These are phyloP conservation scores for Petrea volubilis DNA, from an alignment of 257 asterid species.

Conservation along the genomic window DNA sequence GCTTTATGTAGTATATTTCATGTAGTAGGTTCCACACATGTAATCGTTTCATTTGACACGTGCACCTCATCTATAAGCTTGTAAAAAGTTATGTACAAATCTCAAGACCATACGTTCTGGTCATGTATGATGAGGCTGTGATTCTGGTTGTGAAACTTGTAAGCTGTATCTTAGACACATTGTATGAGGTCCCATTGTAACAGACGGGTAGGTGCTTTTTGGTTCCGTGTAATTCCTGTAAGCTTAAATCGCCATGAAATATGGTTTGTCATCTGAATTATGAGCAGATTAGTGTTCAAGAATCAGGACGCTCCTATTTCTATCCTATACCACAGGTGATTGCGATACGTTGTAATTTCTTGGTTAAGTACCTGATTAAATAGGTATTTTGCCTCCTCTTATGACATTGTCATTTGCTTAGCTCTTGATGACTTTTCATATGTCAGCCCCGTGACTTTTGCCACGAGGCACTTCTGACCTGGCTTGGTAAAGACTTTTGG, in stretches of 20 bases:
- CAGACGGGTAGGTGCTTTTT: constrained; percentile 25
- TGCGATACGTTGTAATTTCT: constrained; percentile 13
- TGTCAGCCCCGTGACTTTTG: neutral
- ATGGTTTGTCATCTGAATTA: neutral
- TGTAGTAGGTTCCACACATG: constrained; percentile 28
- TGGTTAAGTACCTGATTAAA: constrained; percentile 18
- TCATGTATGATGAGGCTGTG: constrained; percentile 13
- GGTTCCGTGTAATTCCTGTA: constrained; percentile 28
- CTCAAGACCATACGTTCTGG: constrained; percentile 25
- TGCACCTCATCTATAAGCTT: constrained; percentile 22
- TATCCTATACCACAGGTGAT: constrained; percentile 18
- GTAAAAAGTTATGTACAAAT: constrained; percentile 37
- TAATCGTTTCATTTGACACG: constrained; percentile 22
- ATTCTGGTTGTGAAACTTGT: constrained; percentile 18
- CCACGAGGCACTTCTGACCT: neutral
- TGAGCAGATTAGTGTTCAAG: neutral
- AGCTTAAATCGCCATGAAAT: constrained; percentile 10
- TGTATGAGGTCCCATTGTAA: constrained; percentile 26
- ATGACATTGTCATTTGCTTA: constrained; percentile 6
- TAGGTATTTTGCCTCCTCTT: constrained; percentile 16
- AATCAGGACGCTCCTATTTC: neutral
- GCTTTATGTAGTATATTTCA: constrained; percentile 17
- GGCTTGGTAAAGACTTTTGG: neutral
- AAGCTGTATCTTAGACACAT: constrained; percentile 18
- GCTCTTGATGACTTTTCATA: neutral